Percentiles rank a stretch among this genome's conserved stretches.
Conservation (phyloP, 2,329 filamentous ascomycete genomes). For the Stenocarpella maydis region DNA sequence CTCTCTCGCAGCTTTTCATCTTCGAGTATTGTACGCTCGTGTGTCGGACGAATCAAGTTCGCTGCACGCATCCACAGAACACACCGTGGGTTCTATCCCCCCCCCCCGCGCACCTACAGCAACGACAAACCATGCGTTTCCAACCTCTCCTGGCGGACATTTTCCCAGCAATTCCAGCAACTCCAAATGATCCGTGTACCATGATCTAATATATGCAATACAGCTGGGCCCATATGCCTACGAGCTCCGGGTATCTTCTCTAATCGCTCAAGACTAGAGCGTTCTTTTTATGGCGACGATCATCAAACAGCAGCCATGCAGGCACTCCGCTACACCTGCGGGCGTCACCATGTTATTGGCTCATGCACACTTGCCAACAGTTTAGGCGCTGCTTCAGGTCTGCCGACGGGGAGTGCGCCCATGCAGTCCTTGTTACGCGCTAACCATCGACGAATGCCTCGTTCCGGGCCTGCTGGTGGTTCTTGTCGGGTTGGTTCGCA, state of each 20-base stretch:
- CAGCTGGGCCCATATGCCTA: constrained; percentile 4
- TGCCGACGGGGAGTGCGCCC: background rate
- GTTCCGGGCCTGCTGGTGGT: constrained; percentile 50
- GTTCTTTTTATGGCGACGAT: background rate
- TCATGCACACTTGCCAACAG: background rate
- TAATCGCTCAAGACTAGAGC: constrained; percentile 12
- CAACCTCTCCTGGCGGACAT: background rate
- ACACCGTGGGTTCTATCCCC: background rate
- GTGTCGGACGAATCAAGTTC: background rate
- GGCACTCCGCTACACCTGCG: background rate
- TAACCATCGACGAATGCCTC: constrained; percentile 53
- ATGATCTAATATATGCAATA: constrained; percentile 23
- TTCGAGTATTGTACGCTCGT: background rate
- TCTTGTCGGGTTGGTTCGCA: constrained; percentile 54
- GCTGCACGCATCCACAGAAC: background rate
- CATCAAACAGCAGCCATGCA: constrained; percentile 3
- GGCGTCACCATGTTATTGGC: background rate
- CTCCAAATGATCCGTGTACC: background rate
- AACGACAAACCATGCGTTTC: background rate
- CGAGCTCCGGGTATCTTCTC: constrained; percentile 34
- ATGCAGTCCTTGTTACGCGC: constrained; percentile 10
- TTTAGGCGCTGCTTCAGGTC: background rate
- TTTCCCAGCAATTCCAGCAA: background rate
- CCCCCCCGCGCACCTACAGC: background rate
- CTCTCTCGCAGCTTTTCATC: background rate